Evolutionary conservation across 2,329 filamentous ascomycete species (phyloP), one percentile per base, ranked within the genome.

Genomic region (Verticillium zaregamsianum): DNA sequence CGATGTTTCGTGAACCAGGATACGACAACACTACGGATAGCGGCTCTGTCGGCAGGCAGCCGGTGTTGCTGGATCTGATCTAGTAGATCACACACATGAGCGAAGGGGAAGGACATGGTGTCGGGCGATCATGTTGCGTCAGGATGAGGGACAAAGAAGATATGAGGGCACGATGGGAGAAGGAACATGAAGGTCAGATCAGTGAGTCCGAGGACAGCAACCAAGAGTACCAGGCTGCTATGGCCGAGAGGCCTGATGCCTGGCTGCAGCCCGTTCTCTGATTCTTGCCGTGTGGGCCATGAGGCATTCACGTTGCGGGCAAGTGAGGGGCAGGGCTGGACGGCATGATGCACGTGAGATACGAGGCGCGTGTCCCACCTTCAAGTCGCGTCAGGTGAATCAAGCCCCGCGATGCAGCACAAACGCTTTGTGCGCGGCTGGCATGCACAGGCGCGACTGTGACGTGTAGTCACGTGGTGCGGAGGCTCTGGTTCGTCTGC

Each of bases 31-130:
- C 40, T 49, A 9, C 40, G 20, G 9, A n/a, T 12, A 12, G 20
- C 40, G 15, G 56, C 66, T 62, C 65, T 72, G 57, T 74, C 74
- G 15, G 68, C 73, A 2, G 69, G 67, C 1, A 71, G 61, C 31
- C 72, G 73, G 5, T 76, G 72, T 55, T 74, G 73, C 63, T 93
- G 86, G 17, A 93, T 80, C 28, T 81, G 76, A 64, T 93, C 86
- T 54, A 97, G 80, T 4, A 97, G 79, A 64, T 90, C 85, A 77
- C 91, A 94, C 55, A 96, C 77, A 63, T 83, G 79, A n/a, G 80
- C 77, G 73, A 95, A 96, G 1, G 79, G 80, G 66, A 92, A 80
- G 23, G 86, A 81, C 88, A 90, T 90, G 37, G 5, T 31, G 25
- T 23, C 23, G 7, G 7, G 9, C n/a, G 1, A 25, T n/a, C 40